Base-by-base conservation (phyloP, 2,329 filamentous ascomycete genomes). In the Colletotrichum tropicale region DNA sequence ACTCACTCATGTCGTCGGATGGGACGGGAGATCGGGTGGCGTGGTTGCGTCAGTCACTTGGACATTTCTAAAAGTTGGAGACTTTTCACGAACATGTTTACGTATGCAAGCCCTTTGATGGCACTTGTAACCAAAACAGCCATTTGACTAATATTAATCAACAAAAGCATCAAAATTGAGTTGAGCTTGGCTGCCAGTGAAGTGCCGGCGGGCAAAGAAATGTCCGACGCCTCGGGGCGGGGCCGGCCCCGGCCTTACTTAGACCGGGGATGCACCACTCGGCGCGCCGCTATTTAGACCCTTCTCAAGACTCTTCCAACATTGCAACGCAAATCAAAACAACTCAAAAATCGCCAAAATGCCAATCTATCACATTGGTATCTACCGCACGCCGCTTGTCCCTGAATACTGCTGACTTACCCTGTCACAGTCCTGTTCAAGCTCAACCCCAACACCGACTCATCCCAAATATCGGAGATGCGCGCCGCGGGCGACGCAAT, bases 281-380 rank as follows among this genome's bases (percentile, higher is more conserved):
- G 21, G 8, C 18, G 21, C 24, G 52, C 21, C 52, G 52, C 21
- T 28, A 60, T 48, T 21, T 21, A 48, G 38, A 60, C 56, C 15
- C 21, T 43, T 7, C 8, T 10, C 21, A 30, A 9, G 18, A 38
- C 12, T 32, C 26, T 61, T 32, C n/a, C 56, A 10, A 30, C 7
- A 24, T 65, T 15, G 12, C 38, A 26, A 6, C 15, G 18, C 60
- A 1, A 30, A 2, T 4, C 6, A 16, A 52, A 3, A 12, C 16
- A 65, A 24, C 8, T 16, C 6, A 34, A 0, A 16, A 18, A 60
- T 28, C 4, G 21, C 18, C 38, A 66, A 66, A 24, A 75, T 76
- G 70, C 64, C 70, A 18, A 76, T 76, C 21, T 73, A 73, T 24
- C 74, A 73, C 12, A 73, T 73, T 38, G 74, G 70, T 73, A 34